phyloP scores from a whole-genome alignment of 768 basidiomycete species.

The Clavulina sp. region DNA sequence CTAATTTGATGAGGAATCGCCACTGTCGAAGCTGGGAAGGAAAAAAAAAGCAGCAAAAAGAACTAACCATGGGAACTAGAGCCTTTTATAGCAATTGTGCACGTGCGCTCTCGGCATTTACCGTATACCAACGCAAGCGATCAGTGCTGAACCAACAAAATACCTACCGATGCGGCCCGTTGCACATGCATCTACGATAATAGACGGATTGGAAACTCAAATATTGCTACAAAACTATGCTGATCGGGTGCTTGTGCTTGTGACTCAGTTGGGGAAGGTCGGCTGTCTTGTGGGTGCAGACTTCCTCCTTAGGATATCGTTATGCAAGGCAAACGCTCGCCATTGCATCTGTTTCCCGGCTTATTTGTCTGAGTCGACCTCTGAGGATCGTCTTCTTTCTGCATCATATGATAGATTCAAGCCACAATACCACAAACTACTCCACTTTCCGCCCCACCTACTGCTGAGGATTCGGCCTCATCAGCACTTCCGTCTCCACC shows the following conservation, averaged over 20 bases:
- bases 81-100: no score
- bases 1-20: not conserved
- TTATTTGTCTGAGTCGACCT: no score
- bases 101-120: no score
- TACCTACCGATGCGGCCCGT: not conserved
- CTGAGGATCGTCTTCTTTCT: not conserved
- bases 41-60: not conserved
- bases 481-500: slow-evolving; percentile 38
- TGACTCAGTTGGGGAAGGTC: slow-evolving; percentile 84
- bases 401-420: slow-evolving; percentile 43
- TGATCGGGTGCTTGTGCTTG: slow-evolving; percentile 68
- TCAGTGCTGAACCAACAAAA: not conserved
- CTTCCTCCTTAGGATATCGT: not conserved
- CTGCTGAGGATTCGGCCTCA: slow-evolving; percentile 22
- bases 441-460: slow-evolving; percentile 24
- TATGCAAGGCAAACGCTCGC: no score
- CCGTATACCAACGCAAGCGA: no score
- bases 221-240: slow-evolving; percentile 60
- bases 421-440: slow-evolving; percentile 50
- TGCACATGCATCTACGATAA: not conserved
- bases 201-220: slow-evolving; percentile 49
- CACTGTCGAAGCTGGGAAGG: not conserved
- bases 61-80: not conserved
- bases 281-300: slow-evolving; percentile 52
- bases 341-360: no score